A percentile compares a stretch with the other conserved stretches of the same genome.
Evolutionary conservation across 169 alveolate genomes (phyloP).

Genomic region (Eimeria tenella): DNA sequence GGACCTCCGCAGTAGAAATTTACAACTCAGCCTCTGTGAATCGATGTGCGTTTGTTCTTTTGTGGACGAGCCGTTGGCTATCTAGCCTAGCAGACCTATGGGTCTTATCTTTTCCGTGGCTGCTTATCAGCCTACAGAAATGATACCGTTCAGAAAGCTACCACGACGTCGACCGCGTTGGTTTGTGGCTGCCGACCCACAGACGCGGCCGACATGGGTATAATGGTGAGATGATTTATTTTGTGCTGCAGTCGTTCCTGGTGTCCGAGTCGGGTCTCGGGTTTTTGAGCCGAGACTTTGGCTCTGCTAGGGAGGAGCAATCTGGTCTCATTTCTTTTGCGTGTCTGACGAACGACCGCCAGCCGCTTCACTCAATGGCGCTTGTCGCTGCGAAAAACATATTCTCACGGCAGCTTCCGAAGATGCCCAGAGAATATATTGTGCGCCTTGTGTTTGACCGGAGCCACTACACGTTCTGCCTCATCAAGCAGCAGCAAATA

Average conservation of each 20-base stretch:
- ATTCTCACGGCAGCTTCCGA: constrained; percentile 97
- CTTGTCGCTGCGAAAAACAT: constrained; percentile 96
- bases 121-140: too few relatives aligned
- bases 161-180: too few relatives aligned
- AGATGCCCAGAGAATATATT: constrained; percentile 99
- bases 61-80: too few relatives aligned
- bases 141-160: too few relatives aligned
- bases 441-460: constrained; percentile 98
- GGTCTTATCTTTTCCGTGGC: too few relatives aligned
- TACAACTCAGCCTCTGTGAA: not conserved
- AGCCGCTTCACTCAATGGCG: constrained; percentile 91
- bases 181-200: too few relatives aligned
- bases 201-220: too few relatives aligned
- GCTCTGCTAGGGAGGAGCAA: constrained; percentile 94
- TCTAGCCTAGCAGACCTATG: too few relatives aligned
- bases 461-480: constrained; percentile 97
- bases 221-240: not conserved
- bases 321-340: constrained; percentile 93
- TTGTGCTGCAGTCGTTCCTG: constrained; percentile 77
- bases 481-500: constrained; percentile 93
- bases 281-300: constrained; percentile 93
- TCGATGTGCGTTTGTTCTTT: not conserved
- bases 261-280: constrained; percentile 95
- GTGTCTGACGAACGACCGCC: constrained; percentile 94
- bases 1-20: not conserved